phyloP scores from a whole-genome alignment of 129 eudicot genomes.

The Sambucus nigra region DNA sequence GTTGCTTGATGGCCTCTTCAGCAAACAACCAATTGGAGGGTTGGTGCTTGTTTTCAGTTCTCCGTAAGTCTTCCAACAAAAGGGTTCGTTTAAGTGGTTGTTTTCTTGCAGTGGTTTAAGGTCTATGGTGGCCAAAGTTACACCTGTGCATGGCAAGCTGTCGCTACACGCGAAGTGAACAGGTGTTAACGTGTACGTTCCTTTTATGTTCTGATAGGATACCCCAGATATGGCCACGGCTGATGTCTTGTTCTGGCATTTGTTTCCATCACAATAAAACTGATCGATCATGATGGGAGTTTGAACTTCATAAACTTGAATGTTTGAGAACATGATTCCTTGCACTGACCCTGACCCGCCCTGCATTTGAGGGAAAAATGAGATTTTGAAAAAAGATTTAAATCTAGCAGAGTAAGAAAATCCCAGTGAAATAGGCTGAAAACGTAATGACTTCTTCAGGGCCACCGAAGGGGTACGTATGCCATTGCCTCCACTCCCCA shows the following conservation, averaged over 20 bases:
- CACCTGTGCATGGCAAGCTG: slow-evolving; percentile 43
- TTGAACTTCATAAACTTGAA: slow-evolving; percentile 50
- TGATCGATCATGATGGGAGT: slow-evolving; percentile 72
- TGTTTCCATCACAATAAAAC: slow-evolving; percentile 49
- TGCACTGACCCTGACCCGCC: slow-evolving; percentile 85
- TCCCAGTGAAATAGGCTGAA: too few relatives aligned
- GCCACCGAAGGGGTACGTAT: too few relatives aligned
- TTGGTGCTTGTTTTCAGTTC: slow-evolving; percentile 37
- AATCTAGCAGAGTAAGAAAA: neutral
- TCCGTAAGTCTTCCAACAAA: slow-evolving; percentile 46
- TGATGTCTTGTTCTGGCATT: slow-evolving; percentile 49
- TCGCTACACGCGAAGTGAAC: slow-evolving; percentile 63
- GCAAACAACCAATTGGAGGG: slow-evolving; percentile 47
- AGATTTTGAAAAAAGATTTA: neutral
- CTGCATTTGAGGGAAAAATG: slow-evolving; percentile 14
- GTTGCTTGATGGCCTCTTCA: slow-evolving; percentile 15
- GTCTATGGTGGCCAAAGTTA: slow-evolving; percentile 40
- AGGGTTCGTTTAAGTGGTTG: slow-evolving; percentile 20
- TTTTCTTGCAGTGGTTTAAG: slow-evolving; percentile 28
- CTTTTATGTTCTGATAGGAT: slow-evolving; percentile 47
- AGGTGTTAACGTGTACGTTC: slow-evolving; percentile 53
- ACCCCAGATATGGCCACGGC: slow-evolving; percentile 52
- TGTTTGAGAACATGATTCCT: slow-evolving; percentile 52
- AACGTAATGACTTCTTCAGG: too few relatives aligned
- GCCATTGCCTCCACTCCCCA: too few relatives aligned